Conservation (phyloP, 345 rosid species). For the Camelina laxa region DNA sequence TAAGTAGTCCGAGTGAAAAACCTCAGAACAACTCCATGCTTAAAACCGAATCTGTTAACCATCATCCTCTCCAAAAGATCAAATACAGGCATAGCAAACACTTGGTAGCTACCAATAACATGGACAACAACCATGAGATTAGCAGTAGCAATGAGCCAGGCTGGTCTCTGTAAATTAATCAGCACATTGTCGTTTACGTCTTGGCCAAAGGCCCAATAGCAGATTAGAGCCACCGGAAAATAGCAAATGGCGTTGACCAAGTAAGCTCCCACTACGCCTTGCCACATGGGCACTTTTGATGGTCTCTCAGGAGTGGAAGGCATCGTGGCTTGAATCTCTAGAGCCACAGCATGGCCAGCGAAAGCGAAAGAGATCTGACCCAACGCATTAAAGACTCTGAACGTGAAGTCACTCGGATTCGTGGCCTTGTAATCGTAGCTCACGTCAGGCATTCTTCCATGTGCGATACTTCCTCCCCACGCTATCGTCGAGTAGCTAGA, state of each 20-base stretch:
- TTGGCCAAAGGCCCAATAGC: constrained; percentile 84
- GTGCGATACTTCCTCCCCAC: constrained; percentile 75
- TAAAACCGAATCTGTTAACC: constrained; percentile 58
- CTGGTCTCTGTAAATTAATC: constrained; percentile 60
- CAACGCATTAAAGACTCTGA: constrained; percentile 77
- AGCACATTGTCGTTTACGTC: constrained; percentile 88
- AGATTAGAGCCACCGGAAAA: constrained; percentile 88
- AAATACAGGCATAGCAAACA: constrained; percentile 95
- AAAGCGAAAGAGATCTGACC: constrained; percentile 91
- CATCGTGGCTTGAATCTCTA: constrained; percentile 94
- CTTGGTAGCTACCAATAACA: constrained; percentile 97
- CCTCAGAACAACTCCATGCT: constrained; percentile 63
- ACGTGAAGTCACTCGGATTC: constrained; percentile 56
- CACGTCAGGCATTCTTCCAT: constrained; percentile 64
- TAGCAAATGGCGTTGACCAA: constrained; percentile 88
- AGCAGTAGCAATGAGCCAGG: constrained; percentile 92
- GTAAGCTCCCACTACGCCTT: constrained; percentile 80
- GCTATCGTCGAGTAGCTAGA: constrained; percentile 92
- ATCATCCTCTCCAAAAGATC: constrained; percentile 68
- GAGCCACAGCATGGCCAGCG: constrained; percentile 91
- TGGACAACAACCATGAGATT: constrained; percentile 94
- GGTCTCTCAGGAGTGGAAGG: constrained; percentile 90
- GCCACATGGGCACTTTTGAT: constrained; percentile 90
- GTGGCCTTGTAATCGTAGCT: constrained; percentile 68
- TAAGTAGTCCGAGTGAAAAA: constrained; percentile 74